Percentiles rank a stretch among this genome's conserved stretches.
Conservation (phyloP, 345 rosid species). For the Linum trigynum region DNA sequence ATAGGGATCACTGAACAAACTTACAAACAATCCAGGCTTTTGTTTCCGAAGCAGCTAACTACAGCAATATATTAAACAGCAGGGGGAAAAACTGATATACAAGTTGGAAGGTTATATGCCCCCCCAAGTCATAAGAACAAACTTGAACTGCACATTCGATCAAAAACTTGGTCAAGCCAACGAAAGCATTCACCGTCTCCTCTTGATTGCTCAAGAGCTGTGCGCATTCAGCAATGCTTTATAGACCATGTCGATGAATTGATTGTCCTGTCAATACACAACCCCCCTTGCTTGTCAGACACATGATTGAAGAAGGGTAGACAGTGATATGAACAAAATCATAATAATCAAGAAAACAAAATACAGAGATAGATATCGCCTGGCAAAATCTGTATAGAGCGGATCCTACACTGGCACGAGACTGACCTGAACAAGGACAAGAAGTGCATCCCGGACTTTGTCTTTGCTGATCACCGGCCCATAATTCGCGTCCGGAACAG, state of each 20-base stretch:
- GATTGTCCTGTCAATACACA: conserved; percentile 44
- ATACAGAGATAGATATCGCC: background rate
- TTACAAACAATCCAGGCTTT: conserved; percentile 6
- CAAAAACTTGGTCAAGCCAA: conserved; percentile 18
- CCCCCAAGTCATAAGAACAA: conserved; percentile 12
- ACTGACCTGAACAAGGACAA: conserved; percentile 69
- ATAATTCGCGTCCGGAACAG: conserved; percentile 26
- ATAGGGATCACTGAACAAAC: too few relatives aligned
- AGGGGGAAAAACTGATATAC: conserved; percentile 20
- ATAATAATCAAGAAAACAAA: background rate
- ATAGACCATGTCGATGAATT: conserved; percentile 68
- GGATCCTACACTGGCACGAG: background rate
- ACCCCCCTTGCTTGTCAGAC: background rate
- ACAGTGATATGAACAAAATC: conserved; percentile 8
- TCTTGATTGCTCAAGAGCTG: conserved; percentile 31
- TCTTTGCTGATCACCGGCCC: conserved; percentile 56
- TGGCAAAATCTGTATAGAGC: too few relatives aligned
- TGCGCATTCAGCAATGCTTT: conserved; percentile 64
- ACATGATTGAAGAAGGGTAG: background rate
- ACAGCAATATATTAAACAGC: background rate
- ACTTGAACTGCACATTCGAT: conserved; percentile 7
- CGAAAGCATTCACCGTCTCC: background rate
- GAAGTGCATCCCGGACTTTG: conserved; percentile 68
- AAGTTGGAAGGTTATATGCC: conserved; percentile 13
- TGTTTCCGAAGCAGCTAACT: background rate